Evolutionary conservation across 2,329 filamentous ascomycete species (phyloP), one percentile per base, ranked within the genome.

Genomic region (Graphilbum sp.): DNA sequence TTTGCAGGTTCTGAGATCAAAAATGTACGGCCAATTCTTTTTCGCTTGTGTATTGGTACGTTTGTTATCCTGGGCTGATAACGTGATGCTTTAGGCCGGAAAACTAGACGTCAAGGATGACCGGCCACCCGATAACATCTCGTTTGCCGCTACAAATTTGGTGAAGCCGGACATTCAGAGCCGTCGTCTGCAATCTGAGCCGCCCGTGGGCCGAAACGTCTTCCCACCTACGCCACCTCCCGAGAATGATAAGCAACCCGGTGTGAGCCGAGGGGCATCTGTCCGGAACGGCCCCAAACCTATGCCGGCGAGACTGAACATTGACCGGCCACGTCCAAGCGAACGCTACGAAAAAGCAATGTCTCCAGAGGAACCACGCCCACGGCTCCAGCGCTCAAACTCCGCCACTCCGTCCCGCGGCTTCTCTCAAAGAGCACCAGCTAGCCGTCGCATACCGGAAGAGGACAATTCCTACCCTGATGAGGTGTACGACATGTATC

Each of bases 211-310:
- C 53, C 76, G 85, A 49, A 83, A 82, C 50, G 72, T 88, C 45
- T 95, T 96, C 62, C 90, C 90, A 16, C 90, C 90, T n/a, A 96
- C 90, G n/a, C 90, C 90, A 31, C 90, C 90, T 7, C 90, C 90
- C 6, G 90, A 98, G 63, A 72, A 95, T 47, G 79, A 78, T 50
- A 57, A 59, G 4, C 44, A 55, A 8, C 32, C 35, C 5, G 33
- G 29, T 5, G 62, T 69, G 49, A 68, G 60, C 45, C 65, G 74
- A 18, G 71, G 62, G 37, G 64, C 65, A 21, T 78, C 73, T n/a
- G 69, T 77, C 35, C 69, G 72, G 41, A 75, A 64, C 48, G 72
- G 72, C 3, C 61, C 64, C 35, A 77, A 70, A 46, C 72, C 72
- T 29, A 65, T 67, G 58, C 69, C 67, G n/a, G 64, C 71, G 19